These are phyloP conservation scores for Pseudevernia furfuracea DNA, from an alignment of 495 filamentous ascomycete genomes.

Conservation along the genomic window DNA sequence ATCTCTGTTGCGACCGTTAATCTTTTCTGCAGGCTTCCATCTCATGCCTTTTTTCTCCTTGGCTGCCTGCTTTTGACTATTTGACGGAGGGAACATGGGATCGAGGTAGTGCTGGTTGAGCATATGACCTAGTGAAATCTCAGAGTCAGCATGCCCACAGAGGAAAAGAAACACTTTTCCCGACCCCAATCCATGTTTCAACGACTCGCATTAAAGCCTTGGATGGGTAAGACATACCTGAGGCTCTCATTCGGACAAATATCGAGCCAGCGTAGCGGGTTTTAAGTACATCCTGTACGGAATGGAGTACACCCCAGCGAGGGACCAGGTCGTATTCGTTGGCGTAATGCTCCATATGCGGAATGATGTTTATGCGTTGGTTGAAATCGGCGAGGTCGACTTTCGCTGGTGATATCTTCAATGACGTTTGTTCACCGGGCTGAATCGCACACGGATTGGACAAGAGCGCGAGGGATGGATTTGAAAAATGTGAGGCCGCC, in stretches of 20 bases:
- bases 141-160: neutral
- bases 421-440: slow-evolving; percentile 10
- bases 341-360: slow-evolving; percentile 79
- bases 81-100: slow-evolving; percentile 61
- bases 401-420: slow-evolving; percentile 19
- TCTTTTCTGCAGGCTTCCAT: slow-evolving; percentile 12
- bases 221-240: neutral
- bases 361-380: slow-evolving; percentile 40
- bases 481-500: slow-evolving; percentile 84
- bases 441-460: neutral
- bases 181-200: neutral
- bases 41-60: neutral
- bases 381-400: slow-evolving; percentile 18
- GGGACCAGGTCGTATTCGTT: slow-evolving; percentile 71
- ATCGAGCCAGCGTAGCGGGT: slow-evolving; percentile 68
- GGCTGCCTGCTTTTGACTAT: neutral
- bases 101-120: slow-evolving; percentile 77
- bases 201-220: neutral
- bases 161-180: neutral
- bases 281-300: slow-evolving; percentile 32
- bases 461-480: slow-evolving; percentile 45
- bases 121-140: slow-evolving; percentile 52
- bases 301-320: slow-evolving; percentile 66
- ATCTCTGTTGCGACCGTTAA: neutral
- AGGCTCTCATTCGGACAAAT: slow-evolving; percentile 51